A percentile compares a stretch with the other conserved stretches of the same genome.
These are phyloP conservation scores for Cladosporium sp. DNA, from an alignment of 2,329 filamentous ascomycete genomes.

Conservation along the genomic window DNA sequence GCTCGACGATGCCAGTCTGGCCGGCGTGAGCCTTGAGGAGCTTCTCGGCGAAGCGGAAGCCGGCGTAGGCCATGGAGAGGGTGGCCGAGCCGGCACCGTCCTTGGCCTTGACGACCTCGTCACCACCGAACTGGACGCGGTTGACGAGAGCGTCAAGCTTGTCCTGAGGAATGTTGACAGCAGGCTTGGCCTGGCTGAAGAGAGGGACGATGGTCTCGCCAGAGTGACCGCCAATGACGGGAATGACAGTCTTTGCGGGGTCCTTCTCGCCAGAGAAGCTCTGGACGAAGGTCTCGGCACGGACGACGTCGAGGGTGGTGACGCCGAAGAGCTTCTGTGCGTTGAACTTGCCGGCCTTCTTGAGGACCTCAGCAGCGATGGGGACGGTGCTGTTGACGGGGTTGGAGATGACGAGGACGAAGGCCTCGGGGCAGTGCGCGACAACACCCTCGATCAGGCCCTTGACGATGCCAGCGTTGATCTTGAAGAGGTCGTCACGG, in stretches of 20 bases:
- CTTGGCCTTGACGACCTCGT: slow-evolving; percentile 95
- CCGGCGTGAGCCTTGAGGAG: slow-evolving; percentile 83
- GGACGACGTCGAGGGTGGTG: slow-evolving; percentile 96
- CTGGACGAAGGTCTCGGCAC: slow-evolving; percentile 93
- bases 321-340: slow-evolving; percentile 95
- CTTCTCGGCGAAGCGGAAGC: slow-evolving; percentile 93
- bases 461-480: slow-evolving; percentile 97
- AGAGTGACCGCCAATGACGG: slow-evolving; percentile 94
- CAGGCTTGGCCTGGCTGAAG: slow-evolving; percentile 84
- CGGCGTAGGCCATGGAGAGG: slow-evolving; percentile 91
- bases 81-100: slow-evolving; percentile 86
- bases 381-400: slow-evolving; percentile 99
- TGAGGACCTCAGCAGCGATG: slow-evolving; percentile 94
- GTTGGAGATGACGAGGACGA: slow-evolving; percentile 96
- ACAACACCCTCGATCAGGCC: slow-evolving; percentile 85
- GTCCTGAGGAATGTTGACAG: slow-evolving; percentile 76
- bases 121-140: slow-evolving; percentile 96
- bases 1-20: slow-evolving; percentile 89
- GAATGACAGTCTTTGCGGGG: slow-evolving; percentile 77
- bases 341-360: slow-evolving; percentile 89
- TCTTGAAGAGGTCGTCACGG: slow-evolving; percentile 99
- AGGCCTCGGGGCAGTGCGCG: slow-evolving; percentile 86
- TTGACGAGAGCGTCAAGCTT: slow-evolving; percentile 89
- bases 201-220: slow-evolving; percentile 97
- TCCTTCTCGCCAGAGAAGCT: slow-evolving; percentile 77